These are phyloP conservation scores for Entomortierella beljakovae DNA, from an alignment of 192 early-diverging fungal genomes.

Conservation along the genomic window DNA sequence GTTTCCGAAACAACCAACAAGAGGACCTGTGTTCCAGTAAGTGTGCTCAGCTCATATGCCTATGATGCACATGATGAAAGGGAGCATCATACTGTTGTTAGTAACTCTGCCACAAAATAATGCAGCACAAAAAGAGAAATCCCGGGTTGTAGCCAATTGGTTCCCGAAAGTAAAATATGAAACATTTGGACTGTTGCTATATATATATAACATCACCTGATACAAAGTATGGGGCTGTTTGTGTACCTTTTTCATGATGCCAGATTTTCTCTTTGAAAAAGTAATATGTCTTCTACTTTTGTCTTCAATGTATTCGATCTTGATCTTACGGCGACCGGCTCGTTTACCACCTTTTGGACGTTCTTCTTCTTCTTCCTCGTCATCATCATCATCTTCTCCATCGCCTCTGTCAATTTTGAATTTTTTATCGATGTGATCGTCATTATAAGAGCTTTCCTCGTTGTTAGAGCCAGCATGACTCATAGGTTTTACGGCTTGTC, in stretches of 20 bases:
- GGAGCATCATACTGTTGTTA: neutral
- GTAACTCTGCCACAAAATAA: neutral
- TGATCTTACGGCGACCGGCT: slow-evolving; percentile 91
- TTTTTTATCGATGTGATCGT: slow-evolving; percentile 47
- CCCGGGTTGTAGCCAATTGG: slow-evolving; percentile 6
- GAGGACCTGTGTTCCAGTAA: slow-evolving; percentile 95
- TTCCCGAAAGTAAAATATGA: neutral
- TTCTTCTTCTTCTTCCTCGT: slow-evolving; percentile 67
- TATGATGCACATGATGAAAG: slow-evolving; percentile 18
- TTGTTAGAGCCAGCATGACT: slow-evolving; percentile 18
- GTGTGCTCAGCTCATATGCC: slow-evolving; percentile 92
- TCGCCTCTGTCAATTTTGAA: slow-evolving; percentile 57
- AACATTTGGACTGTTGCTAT: slow-evolving; percentile 15
- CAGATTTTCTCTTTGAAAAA: slow-evolving; percentile 94
- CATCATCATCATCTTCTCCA: slow-evolving; percentile 74
- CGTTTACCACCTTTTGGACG: slow-evolving; percentile 70
- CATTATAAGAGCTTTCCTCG: slow-evolving; percentile 8
- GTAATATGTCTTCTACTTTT: slow-evolving; percentile 94
- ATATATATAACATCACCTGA: neutral
- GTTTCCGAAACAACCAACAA: slow-evolving; percentile 95
- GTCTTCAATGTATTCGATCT: slow-evolving; percentile 96
- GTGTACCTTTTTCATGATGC: slow-evolving; percentile 96
- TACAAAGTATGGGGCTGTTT: neutral
- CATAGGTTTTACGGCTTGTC: slow-evolving; percentile 15
- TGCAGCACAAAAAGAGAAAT: slow-evolving; percentile 14